Evolutionary conservation across 257 asterid species (phyloP), one percentile per base, ranked within the genome.

Genomic region (Solanum chaucha): DNA sequence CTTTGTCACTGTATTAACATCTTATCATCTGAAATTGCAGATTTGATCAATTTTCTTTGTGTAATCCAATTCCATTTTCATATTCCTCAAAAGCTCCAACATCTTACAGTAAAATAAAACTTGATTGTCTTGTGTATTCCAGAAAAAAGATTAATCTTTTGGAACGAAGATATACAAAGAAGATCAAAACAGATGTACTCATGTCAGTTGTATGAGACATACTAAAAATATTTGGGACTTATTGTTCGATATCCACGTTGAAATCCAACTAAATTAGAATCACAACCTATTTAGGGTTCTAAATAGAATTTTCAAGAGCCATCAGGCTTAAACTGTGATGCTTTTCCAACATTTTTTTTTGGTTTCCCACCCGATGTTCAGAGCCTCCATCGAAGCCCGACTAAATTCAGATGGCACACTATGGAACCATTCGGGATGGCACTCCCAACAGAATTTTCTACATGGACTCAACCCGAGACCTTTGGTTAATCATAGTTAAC

Each of bases 271-370:
- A 9, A 22, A 59, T 59, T 61, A 4, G 3, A 4, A 4, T 22
- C 12, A 22, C 28, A 51, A 51, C 8, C 61, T 51, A 51, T 51
- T 51, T 51, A 15, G 22, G 22, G 9, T 15, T 51, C 22, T 51
- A 15, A 51, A 51, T 51, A 17, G n/a, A 51, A 51, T 51, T 51
- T 51, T 51, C 22, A 51, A 51, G 59, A 51, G 59, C 59, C 59
- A 51, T 51, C 6, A 0, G 61, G 61, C n/a, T 6, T 17, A 5
- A 5, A 5, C n/a, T 5, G n/a, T 51, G 0, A 2, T 51, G 61
- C 61, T 51, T 17, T 51, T 51, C 10, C n/a, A 51, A 17, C n/a
- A 0, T 6, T 6, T 5, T 48, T 48, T 51, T 51, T 51, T 51
- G 3, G 4, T 19, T 51, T 51, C 3, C 9, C 61, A 6, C 10